These are phyloP conservation scores for Sporobolomyces pararoseus DNA, from an alignment of 768 basidiomycete species.

Conservation along the genomic window DNA sequence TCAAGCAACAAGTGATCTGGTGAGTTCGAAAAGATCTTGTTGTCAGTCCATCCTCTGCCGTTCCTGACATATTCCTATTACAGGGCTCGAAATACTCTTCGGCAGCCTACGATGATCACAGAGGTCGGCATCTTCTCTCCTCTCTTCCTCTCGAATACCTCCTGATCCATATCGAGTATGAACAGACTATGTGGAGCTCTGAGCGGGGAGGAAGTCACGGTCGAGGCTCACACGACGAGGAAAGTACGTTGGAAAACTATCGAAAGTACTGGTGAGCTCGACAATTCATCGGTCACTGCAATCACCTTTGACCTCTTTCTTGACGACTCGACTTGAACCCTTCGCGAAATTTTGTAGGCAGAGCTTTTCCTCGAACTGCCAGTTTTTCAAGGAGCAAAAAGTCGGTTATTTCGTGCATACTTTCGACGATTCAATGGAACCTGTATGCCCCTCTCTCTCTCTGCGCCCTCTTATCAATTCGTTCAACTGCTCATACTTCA, in stretches of 20 bases:
- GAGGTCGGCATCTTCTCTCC: neutral
- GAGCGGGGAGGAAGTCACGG: slow-evolving; percentile 10
- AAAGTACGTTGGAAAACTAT: slow-evolving; percentile 10
- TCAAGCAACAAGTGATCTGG: slow-evolving; percentile 8
- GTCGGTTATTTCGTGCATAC: slow-evolving; percentile 29
- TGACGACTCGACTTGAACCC: too few species aligned
- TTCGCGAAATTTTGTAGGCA: slow-evolving; percentile 3
- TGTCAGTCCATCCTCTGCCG: neutral
- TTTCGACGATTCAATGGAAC: slow-evolving; percentile 16
- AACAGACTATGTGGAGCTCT: slow-evolving; percentile 26
- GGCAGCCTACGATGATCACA: slow-evolving; percentile 24
- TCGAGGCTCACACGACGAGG: slow-evolving; percentile 16
- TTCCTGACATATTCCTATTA: neutral
- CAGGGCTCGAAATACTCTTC: slow-evolving; percentile 5
- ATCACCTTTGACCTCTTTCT: neutral
- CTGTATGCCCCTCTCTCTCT: neutral
- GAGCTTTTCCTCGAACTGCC: slow-evolving; percentile 14
- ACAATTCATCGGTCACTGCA: too few species aligned
- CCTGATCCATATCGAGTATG: neutral
- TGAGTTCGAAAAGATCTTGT: neutral
- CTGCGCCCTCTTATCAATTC: neutral
- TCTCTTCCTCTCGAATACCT: too few species aligned
- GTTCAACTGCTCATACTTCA: neutral
- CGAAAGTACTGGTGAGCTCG: slow-evolving; percentile 14
- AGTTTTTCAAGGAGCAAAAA: slow-evolving; percentile 8